A percentile compares a stretch with the other conserved stretches of the same genome.
Conservation (phyloP, 2,329 filamentous ascomycete genomes). For the Hypoxylon sp. region DNA sequence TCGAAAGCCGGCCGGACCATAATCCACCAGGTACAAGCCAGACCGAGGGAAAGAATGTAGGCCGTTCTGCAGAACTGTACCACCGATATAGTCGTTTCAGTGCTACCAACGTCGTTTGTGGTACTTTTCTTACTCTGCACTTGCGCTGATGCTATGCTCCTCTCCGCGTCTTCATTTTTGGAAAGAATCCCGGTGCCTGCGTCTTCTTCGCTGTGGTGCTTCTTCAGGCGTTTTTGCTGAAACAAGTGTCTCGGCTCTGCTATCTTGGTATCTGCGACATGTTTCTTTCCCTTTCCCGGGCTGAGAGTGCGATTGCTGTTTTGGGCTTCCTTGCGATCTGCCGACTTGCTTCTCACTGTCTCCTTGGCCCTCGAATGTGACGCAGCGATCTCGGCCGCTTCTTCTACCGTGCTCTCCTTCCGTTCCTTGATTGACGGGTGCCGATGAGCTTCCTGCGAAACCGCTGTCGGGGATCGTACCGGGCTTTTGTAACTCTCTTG, state of each 20-base stretch:
- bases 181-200: constrained; percentile 48
- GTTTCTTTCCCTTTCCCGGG: constrained; percentile 18
- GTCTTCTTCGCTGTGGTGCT: constrained; percentile 37
- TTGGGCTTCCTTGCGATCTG: constrained; percentile 23
- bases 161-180: constrained; percentile 23
- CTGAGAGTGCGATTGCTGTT: constrained; percentile 31
- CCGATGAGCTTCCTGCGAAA: constrained; percentile 29
- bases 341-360: constrained; percentile 35
- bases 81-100: constrained; percentile 18
- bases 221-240: constrained; percentile 19
- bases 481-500: constrained; percentile 12
- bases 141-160: constrained; percentile 2
- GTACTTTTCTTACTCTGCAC: constrained; percentile 14
- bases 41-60: constrained; percentile 38
- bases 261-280: constrained; percentile 11
- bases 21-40: constrained; percentile 49
- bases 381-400: constrained; percentile 50
- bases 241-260: constrained; percentile 27
- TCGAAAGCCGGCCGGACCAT: constrained; percentile 50
- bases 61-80: constrained; percentile 27
- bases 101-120: constrained; percentile 13
- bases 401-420: constrained; percentile 46
- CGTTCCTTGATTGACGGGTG: constrained; percentile 28
- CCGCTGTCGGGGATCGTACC: background rate
- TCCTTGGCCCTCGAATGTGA: constrained; percentile 45